Conservation (phyloP, 495 filamentous ascomycete species). For the Tuber umbilicatum region DNA sequence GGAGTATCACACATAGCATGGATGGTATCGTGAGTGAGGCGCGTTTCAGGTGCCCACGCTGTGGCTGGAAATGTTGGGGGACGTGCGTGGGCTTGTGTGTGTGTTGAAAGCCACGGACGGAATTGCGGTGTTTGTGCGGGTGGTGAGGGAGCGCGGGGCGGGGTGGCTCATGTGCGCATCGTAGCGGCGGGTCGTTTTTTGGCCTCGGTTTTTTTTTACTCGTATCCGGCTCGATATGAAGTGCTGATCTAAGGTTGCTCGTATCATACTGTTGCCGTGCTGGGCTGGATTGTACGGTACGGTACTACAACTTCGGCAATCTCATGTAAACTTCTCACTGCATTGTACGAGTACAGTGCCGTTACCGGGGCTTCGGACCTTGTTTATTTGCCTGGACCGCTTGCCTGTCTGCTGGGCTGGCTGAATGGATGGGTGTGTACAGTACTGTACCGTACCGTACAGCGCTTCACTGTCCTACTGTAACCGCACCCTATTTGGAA, state of each 20-base stretch:
- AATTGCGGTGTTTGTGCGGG: background rate
- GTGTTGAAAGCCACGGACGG: background rate
- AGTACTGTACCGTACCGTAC: background rate
- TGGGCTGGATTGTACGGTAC: no score
- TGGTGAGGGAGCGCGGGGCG: background rate
- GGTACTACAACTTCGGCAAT: background rate
- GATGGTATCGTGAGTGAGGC: background rate
- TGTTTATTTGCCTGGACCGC: background rate
- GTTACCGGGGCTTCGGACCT: background rate
- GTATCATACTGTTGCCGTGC: no score
- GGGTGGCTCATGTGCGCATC: background rate
- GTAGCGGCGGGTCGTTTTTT: no score
- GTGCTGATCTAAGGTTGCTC: no score
- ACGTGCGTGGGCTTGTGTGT: background rate
- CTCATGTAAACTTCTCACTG: background rate
- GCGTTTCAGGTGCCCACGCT: background rate
- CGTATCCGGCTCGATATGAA: no score
- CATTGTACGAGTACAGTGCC: no score
- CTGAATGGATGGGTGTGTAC: background rate
- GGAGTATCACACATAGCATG: background rate
- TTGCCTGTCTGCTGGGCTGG: background rate
- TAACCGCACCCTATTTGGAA: background rate
- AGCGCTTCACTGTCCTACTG: background rate
- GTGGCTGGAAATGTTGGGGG: background rate
- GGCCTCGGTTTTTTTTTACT: no score